phyloP scores from a whole-genome alignment of 192 early-diverging fungal genomes.

The Coemansia sp. region DNA sequence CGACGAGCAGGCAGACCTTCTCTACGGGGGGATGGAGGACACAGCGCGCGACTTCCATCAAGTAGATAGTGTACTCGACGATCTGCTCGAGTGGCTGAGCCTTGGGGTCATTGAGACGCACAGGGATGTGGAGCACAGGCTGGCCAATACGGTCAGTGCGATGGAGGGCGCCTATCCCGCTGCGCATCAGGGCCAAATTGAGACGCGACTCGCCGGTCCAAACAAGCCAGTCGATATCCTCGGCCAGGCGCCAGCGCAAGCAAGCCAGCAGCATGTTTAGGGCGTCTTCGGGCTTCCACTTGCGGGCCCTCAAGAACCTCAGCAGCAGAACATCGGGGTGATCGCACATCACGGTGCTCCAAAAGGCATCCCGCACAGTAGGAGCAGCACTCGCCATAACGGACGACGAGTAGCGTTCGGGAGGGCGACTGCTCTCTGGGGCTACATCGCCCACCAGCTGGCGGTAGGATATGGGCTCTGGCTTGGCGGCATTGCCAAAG shows the following conservation, averaged over 20 bases:
- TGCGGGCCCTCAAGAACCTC: slow-evolving; percentile 83
- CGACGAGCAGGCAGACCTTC: slow-evolving; percentile 72
- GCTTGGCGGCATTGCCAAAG: slow-evolving; percentile 25
- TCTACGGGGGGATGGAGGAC: slow-evolving; percentile 57
- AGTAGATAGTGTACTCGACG: slow-evolving; percentile 61
- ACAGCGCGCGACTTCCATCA: slow-evolving; percentile 61
- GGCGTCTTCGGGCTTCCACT: slow-evolving; percentile 80
- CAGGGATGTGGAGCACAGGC: slow-evolving; percentile 58
- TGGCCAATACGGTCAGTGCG: slow-evolving; percentile 57
- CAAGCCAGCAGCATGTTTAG: slow-evolving; percentile 67
- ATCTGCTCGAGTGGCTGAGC: slow-evolving; percentile 62
- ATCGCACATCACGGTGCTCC: slow-evolving; percentile 60
- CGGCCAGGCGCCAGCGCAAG: slow-evolving; percentile 72
- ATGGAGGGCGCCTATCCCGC: slow-evolving; percentile 57
- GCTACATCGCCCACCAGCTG: slow-evolving; percentile 35
- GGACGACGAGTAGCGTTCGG: neutral
- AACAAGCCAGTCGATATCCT: slow-evolving; percentile 56
- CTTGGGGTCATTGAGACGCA: slow-evolving; percentile 55
- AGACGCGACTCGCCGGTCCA: slow-evolving; percentile 59
- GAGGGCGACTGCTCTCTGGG: slow-evolving; percentile 18
- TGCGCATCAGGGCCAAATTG: slow-evolving; percentile 49
- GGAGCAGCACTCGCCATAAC: neutral
- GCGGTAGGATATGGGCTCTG: slow-evolving; percentile 16
- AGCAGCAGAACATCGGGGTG: slow-evolving; percentile 74
- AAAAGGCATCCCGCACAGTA: slow-evolving; percentile 61